phyloP scores from a whole-genome alignment of 805 yeast genomes.

The Yarrowia porcina region DNA sequence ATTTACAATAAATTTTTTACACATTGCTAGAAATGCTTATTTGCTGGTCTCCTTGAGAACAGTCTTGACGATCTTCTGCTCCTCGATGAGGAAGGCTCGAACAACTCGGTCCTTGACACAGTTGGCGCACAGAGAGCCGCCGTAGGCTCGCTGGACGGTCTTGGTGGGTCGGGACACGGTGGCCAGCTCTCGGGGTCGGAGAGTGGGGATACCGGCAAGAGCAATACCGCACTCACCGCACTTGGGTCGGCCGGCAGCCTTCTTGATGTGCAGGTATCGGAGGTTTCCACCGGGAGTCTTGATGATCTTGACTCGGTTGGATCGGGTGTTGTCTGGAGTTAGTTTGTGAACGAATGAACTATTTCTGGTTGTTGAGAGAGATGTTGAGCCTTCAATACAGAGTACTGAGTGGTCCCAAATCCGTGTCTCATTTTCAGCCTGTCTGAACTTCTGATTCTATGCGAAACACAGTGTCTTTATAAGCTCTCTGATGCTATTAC shows the following conservation, averaged over 20 bases:
- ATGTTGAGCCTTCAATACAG: no score
- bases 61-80: slow-evolving; percentile 99
- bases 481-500: no score
- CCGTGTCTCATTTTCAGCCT: no score
- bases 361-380: no score
- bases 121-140: slow-evolving; percentile 96
- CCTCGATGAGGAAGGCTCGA: slow-evolving; percentile 99
- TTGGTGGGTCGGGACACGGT: slow-evolving; percentile 91
- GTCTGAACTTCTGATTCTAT: no score
- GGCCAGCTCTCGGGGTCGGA: slow-evolving; percentile 99
- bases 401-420: no score
- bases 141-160: slow-evolving; percentile 99
- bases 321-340: slow-evolving; percentile 91
- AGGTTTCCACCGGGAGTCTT: slow-evolving; percentile 99
- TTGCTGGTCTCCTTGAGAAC: slow-evolving; percentile 95
- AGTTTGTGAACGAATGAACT: no score
- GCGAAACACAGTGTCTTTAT: no score
- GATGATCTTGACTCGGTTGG: slow-evolving; percentile 99
- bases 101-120: slow-evolving; percentile 99
- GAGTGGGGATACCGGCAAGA: slow-evolving; percentile 83
- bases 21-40: slow-evolving; percentile 52
- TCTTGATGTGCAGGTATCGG: slow-evolving; percentile 96
- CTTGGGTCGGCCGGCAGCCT: slow-evolving; percentile 72
- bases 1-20: slow-evolving; percentile 33
- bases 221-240: slow-evolving; percentile 68